A percentile compares a stretch with the other conserved stretches of the same genome.
Conservation (phyloP, 768 basidiomycete genomes). For the Mycena chlorophos region DNA sequence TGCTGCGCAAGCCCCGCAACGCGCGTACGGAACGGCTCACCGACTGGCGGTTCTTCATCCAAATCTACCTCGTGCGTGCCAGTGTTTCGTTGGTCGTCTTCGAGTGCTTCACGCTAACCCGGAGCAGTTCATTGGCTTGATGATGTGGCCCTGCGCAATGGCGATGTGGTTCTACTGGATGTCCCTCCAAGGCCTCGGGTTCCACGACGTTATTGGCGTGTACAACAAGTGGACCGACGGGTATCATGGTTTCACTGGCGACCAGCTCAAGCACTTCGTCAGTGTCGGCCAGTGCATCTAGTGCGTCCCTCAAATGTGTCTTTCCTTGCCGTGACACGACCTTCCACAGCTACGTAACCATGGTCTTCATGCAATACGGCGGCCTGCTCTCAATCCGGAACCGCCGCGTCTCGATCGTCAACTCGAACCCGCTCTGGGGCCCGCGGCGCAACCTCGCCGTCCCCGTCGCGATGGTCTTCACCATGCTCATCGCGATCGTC, state of each 20-base stretch:
- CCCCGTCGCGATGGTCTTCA: conserved; percentile 38
- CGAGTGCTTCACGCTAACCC: conserved; percentile 5
- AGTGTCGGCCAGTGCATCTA: conserved; percentile 47
- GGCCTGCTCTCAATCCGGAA: conserved; percentile 44
- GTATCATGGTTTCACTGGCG: conserved; percentile 33
- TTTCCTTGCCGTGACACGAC: background rate
- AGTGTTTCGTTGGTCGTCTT: background rate
- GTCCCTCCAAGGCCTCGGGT: conserved; percentile 37
- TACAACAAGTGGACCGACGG: conserved; percentile 42
- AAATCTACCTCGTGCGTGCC: conserved; percentile 45
- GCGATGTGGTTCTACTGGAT: conserved; percentile 42
- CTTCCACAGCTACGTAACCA: conserved; percentile 42
- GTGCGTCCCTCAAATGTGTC: conserved; percentile 30
- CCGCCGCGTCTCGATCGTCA: conserved; percentile 43
- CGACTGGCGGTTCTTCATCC: conserved; percentile 48
- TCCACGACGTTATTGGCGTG: conserved; percentile 39
- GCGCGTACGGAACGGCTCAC: conserved; percentile 51
- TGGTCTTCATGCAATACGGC: conserved; percentile 49
- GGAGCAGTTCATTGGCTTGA: conserved; percentile 42
- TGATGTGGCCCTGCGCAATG: conserved; percentile 50
- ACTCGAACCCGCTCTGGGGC: conserved; percentile 48
- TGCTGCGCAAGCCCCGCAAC: conserved; percentile 50
- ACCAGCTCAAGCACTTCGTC: conserved; percentile 36
- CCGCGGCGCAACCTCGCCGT: conserved; percentile 45
- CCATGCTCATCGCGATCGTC: conserved; percentile 43